Base-by-base conservation (phyloP, 768 basidiomycete species). In the Butyriboletus loyo region DNA sequence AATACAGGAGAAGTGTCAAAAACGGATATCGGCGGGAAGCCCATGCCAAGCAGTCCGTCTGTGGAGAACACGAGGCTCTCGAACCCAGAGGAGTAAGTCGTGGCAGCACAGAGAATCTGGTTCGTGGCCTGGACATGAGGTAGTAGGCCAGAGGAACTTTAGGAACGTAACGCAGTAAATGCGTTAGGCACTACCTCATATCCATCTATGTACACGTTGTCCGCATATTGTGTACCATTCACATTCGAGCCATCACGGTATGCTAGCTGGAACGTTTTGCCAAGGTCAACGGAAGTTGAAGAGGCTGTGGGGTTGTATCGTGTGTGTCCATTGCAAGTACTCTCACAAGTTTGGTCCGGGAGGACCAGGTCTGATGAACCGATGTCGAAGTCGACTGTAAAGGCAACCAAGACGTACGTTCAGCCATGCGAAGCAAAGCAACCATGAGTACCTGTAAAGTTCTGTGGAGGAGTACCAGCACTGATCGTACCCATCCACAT, bases 331-430 rank as follows among this genome's bases (percentile, higher is more conserved):
- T 54, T 27, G 52, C 76, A 77, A 36, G 56, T 64, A 28, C 41
- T 43, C 34, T 31, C 46, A 48, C 75, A 75, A 31, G 34, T 25
- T 27, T 60, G 17, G 3, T 54, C 54, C 9, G 77, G 73, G 28
- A 79, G 57, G 60, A 83, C 71, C 9, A 80, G 64, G 64, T 83
- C 81, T 41, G 75, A 68, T 38, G 77, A 80, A 25, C 81, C 78
- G 17, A 79, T 81, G 58, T 81, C 80, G 51, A 80, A 78, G 59
- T 79, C 77, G 38, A 81, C 77, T 77, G 51, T n/a, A 52, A 42
- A 37, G 37, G 36, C 6, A n/a, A 21, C 15, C 27, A 27, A 37
- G 30, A 22, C 2, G 17, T 36, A 31, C 8, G 21, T 50, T 37
- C 32, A 48, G n/a, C 14, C 41, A 37, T 31, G 30, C 25, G n/a